phyloP scores from a whole-genome alignment of 306 rosid genomes.

The Glycine latifolia region DNA sequence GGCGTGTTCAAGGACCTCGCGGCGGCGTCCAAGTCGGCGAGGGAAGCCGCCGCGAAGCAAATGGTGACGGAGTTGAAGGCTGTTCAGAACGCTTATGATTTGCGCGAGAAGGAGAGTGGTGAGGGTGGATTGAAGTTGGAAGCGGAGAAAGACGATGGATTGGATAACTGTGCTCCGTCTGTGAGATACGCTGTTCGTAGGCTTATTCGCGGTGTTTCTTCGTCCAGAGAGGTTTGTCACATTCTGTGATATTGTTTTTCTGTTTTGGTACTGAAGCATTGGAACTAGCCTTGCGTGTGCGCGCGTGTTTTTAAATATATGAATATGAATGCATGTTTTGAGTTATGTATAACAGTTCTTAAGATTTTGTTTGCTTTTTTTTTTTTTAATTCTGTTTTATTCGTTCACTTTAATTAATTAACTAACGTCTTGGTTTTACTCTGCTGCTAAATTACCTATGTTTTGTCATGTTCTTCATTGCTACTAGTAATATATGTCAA shows the following conservation, averaged over 20 bases:
- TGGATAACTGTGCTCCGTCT: constrained; percentile 94
- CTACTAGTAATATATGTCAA: no score
- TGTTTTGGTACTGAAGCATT: not conserved
- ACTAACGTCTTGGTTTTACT: not conserved
- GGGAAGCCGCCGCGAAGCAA: constrained; percentile 70
- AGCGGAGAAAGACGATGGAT: constrained; percentile 92
- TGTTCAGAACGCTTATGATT: constrained; percentile 80
- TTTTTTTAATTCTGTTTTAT: not conserved
- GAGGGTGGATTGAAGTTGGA: constrained; percentile 80
- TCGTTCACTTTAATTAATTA: not conserved
- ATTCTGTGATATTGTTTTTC: not conserved
- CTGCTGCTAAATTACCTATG: not conserved
- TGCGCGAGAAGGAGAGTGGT: constrained; percentile 60
- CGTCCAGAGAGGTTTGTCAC: constrained; percentile 81
- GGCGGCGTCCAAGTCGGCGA: constrained; percentile 52
- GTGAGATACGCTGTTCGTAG: constrained; percentile 89
- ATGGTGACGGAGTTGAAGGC: constrained; percentile 76
- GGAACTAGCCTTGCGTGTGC: not conserved
- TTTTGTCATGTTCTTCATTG: not conserved
- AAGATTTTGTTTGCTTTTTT: not conserved
- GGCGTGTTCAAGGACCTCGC: constrained; percentile 91
- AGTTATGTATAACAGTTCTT: not conserved
- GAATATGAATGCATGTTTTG: not conserved
- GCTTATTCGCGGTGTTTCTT: constrained; percentile 93
- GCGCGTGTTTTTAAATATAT: not conserved